Conservation (phyloP, 75 land plant species). For the Cunninghamia lanceolata region DNA sequence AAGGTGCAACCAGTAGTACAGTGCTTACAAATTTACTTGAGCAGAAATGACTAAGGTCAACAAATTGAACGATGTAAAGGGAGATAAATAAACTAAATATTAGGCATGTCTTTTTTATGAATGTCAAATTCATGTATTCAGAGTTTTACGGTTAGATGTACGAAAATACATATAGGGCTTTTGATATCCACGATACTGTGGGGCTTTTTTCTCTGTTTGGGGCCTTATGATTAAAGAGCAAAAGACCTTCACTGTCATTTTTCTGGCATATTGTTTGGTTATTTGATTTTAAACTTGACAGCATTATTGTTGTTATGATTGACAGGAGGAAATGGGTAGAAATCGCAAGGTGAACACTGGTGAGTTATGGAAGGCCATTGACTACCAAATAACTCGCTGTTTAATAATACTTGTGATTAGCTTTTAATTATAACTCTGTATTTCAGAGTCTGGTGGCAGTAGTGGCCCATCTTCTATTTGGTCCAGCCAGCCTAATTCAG, state of each 20-base stretch:
- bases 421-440: constrained; percentile 4
- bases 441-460: constrained; percentile 21
- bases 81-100: not conserved
- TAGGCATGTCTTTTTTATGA: too few relatives aligned
- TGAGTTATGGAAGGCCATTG: constrained; percentile 5
- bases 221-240: not conserved
- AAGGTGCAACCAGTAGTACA: not conserved
- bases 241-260: not conserved
- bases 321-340: constrained; percentile 71
- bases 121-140: not conserved
- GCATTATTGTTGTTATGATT: constrained; percentile 9
- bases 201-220: not conserved
- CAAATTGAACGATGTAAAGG: not conserved
- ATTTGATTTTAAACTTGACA: not conserved
- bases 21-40: not conserved
- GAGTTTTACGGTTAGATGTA: not conserved
- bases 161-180: not conserved
- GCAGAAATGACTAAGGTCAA: not conserved
- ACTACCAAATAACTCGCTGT: not conserved
- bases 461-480: constrained; percentile 12
- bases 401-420: too few relatives aligned
- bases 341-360: constrained; percentile 61
- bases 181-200: not conserved
- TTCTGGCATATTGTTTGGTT: not conserved
- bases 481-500: constrained; percentile 43